Percentiles rank a stretch among this genome's conserved stretches.
Conservation (phyloP, 768 basidiomycete genomes). For the Rhodosporidiobolus odoratus region DNA sequence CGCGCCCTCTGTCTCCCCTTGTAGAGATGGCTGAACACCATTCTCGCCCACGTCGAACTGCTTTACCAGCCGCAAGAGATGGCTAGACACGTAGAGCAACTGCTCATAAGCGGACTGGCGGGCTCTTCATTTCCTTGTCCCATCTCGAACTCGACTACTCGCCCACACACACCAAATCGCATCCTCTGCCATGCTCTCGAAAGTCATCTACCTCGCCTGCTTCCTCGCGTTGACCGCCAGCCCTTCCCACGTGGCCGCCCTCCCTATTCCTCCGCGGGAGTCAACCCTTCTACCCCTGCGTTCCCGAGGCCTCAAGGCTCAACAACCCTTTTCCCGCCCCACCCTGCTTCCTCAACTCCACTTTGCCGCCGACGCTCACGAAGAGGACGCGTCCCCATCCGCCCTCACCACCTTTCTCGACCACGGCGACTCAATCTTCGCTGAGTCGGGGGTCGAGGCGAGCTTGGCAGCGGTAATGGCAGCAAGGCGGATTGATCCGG, state of each 20-base stretch:
- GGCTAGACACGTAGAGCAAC: too few relatives aligned
- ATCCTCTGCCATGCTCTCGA: not conserved
- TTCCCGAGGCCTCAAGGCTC: not conserved
- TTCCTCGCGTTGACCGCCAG: not conserved
- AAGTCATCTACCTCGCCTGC: not conserved
- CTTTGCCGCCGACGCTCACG: not conserved
- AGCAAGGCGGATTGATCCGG: not conserved
- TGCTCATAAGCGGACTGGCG: not conserved
- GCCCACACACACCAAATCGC: not conserved
- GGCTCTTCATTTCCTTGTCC: not conserved
- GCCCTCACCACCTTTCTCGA: not conserved
- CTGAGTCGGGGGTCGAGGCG: conserved; percentile 1
- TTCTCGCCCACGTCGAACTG: not conserved
- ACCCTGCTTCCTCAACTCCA: not conserved
- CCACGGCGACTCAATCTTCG: not conserved
- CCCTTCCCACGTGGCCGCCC: not conserved
- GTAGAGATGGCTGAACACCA: not conserved
- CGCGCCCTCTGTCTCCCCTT: not conserved
- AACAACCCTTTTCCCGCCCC: not conserved
- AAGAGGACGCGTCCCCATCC: not conserved
- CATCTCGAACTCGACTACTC: not conserved
- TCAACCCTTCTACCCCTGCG: not conserved
- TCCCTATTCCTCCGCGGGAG: not conserved
- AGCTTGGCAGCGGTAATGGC: not conserved
- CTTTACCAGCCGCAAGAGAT: too few relatives aligned